Evolutionary conservation across 2,329 filamentous ascomycete species (phyloP), one percentile per base, ranked within the genome.

Genomic region (Fusarium agapanthi): DNA sequence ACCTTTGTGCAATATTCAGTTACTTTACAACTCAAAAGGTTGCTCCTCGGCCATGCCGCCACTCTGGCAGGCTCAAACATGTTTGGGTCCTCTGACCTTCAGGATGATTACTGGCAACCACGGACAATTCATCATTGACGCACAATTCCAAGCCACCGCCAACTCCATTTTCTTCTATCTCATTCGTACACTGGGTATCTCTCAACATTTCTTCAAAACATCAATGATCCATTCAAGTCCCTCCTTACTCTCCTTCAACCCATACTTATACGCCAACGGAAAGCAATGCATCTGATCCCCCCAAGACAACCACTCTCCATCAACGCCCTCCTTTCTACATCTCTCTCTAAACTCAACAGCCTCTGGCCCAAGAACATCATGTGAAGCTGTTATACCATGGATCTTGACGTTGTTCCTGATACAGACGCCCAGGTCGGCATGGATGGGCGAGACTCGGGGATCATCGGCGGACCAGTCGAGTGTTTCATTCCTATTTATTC

Each of bases 221-320:
- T 68, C 47, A 30, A 75, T 35, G 14, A 77, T 73, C 71, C 74
- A 77, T 4, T 71, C 59, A 28, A 77, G 8, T 0, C 68, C 75
- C 26, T 75, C 58, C 24, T 71, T 82, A 5, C 85, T 83, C 71
- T 89, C 88, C 9, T 75, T 79, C 32, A 89, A 41, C 2, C 83
- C 82, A 69, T 86, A 89, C 5, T 81, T 79, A 50, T 83, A 85
- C 3, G 86, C 84, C 40, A 90, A 76, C 3, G 86, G 83, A 58
- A 89, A 90, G 66, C 86, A 88, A 77, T 90, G 88, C 86, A 90
- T 90, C 79, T 89, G 86, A 24, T 85, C 85, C 24, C 88, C 84
- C 88, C 88, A 90, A 15, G 88, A 81, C 44, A 90, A 71, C 89
- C 88, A 90, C 61, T 87, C 81, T 0, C 88, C 88, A 4, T 78